Conservation (phyloP, 2,329 filamentous ascomycete species). For the Elsinoe perseae region DNA sequence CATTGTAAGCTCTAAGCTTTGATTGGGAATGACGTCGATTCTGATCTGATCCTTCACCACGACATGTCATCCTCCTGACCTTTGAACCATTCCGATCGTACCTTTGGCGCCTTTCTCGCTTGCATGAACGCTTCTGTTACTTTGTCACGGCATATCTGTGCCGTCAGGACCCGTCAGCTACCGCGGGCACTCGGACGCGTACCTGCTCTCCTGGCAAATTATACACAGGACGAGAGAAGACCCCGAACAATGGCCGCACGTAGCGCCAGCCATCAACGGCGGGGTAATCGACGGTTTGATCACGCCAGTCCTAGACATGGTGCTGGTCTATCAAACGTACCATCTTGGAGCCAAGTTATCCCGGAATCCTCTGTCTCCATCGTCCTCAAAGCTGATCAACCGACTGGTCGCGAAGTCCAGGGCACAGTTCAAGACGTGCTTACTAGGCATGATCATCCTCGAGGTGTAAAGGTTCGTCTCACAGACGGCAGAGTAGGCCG, state of each 20-base stretch:
- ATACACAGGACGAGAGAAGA: neutral
- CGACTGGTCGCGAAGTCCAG: constrained; percentile 61
- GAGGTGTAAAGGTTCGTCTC: constrained; percentile 71
- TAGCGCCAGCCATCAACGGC: neutral
- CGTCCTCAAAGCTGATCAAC: constrained; percentile 67
- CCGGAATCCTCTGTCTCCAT: constrained; percentile 62
- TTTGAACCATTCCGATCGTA: neutral
- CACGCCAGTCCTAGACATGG: neutral
- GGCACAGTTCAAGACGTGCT: constrained; percentile 61
- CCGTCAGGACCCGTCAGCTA: neutral
- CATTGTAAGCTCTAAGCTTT: neutral
- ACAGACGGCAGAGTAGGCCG: constrained; percentile 63
- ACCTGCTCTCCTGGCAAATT: neutral
- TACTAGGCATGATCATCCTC: constrained; percentile 65
- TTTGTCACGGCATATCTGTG: constrained; percentile 6
- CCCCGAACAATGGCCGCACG: neutral
- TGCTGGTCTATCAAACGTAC: constrained; percentile 1
- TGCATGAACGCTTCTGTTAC: constrained; percentile 8
- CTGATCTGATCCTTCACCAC: neutral
- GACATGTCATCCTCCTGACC: neutral
- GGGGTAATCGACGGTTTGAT: constrained; percentile 3
- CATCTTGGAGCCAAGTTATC: constrained; percentile 39
- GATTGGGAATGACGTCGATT: constrained; percentile 8
- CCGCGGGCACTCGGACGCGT: neutral
- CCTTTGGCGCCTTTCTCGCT: neutral